These are phyloP conservation scores for Athelia psychrophila DNA, from an alignment of 1,284 basidiomycete species.

Conservation along the genomic window DNA sequence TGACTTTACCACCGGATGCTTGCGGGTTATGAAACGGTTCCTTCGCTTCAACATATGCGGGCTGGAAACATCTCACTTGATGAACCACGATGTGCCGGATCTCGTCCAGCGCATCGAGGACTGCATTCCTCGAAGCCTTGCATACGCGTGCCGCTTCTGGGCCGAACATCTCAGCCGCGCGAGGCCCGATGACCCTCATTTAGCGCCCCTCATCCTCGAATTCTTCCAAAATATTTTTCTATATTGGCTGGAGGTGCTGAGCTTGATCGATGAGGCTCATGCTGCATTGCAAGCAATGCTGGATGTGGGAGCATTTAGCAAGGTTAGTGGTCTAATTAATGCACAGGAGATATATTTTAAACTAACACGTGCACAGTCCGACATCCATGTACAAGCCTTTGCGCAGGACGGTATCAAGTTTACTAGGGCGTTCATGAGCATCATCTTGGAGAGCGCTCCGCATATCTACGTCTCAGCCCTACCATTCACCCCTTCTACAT, in stretches of 20 bases:
- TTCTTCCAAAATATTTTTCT: not conserved
- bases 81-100: not conserved
- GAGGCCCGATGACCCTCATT: not conserved
- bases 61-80: not conserved
- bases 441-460: not conserved
- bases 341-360: no score
- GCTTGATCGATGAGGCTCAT: not conserved
- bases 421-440: no score
- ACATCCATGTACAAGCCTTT: no score
- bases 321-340: no score
- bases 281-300: no score
- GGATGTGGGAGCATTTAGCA: no score
- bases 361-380: no score
- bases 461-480: not conserved
- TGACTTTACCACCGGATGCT: not conserved
- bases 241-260: not conserved
- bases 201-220: not conserved
- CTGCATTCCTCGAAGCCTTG: not conserved
- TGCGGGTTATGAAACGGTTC: not conserved
- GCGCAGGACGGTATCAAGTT: no score
- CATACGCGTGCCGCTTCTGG: conserved; percentile 1
- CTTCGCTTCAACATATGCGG: conserved; percentile 2
- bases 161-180: not conserved
- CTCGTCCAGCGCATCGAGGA: not conserved
- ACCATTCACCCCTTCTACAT: not conserved